Base-by-base conservation (phyloP, 352 stramenopile species). In the Peronosclerospora sorghi region DNA sequence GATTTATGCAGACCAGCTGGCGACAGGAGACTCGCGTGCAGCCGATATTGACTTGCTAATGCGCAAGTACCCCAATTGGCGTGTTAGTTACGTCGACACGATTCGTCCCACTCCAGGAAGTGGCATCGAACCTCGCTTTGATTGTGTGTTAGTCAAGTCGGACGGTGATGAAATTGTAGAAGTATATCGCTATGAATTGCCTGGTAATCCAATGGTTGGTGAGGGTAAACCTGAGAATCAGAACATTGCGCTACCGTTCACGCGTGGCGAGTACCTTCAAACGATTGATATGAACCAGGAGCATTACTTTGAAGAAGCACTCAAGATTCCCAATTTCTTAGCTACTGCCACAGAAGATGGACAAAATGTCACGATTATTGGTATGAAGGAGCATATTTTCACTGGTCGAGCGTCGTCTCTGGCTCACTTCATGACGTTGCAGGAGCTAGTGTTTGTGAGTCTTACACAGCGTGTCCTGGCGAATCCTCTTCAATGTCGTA, bases 31-130 rank as follows among this genome's bases (percentile, higher is more conserved):
- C 38, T 62, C 62, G 1, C 73, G 76, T 14, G 79, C 82, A 20
- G 87, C 96, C 6, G 95, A 99, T 58, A 98, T 99, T 51, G 95
- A 98, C 41, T 62, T 96, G 18, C 71, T 99, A 1, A 95, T 99
- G 83, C 84, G 94, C 13, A 91, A 96, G 45, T 97, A 96, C 68
- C 94, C 93, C 17, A 96, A 97, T 59, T 87, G 79, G 60, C 84
- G 83, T 30, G 83, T 95, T 35, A 88, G 77, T 27, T 95, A 95
- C 51, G 76, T 95, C 8, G 79, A 95, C 35, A 89, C 76, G 42
- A 78, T 88, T 35, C 60, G 64, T 7, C 88, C 55, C 59, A 86
- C 74, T 15, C 48, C 46, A n/a, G 77, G 57, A 41, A 92, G 61
- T 38, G 68, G 48, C 47, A 70, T 55, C 1, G 81, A 80, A 34